Evolutionary conservation across 805 yeast species (phyloP), one percentile per base, ranked within the genome.

Genomic region (Danielia oregonensis): DNA sequence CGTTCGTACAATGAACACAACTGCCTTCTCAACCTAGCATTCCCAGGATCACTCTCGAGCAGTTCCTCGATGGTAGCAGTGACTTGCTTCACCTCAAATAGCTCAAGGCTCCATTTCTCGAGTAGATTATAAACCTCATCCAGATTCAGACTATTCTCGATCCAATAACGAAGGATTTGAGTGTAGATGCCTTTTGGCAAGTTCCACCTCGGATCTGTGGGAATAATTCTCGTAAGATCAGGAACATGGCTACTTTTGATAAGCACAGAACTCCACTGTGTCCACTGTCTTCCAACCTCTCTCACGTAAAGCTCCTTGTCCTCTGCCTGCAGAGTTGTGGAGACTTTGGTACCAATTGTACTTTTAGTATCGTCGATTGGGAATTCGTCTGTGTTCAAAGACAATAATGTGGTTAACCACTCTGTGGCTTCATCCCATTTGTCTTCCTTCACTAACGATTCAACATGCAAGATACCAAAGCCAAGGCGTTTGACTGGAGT

Each of bases 391-490:
- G 39, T 40, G 28, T 54, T 45, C 10, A 54, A 30, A 26, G 36
- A 26, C 23, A 54, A 59, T 18, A 42, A 34, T 6, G 24, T 47
- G 2, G 53, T 35, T 15, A 86, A 59, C 47, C 78, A 77, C 2
- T 42, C 42, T 1, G 78, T 74, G 0, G 87, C 82, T 14, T 61
- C 64, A 0, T 46, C 48, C 91, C 91, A 85, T 2, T 71, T 49
- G 8, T 68, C 68, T 2, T 53, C 46, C 13, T 63, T 52, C 1
- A 77, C 46, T 17, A 71, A 65, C 2, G 46, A 35, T 26, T 76
- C 70, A 12, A 76, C 64, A 54, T 78, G 78, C 29, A 68, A 66
- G 5, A 77, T 48, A 2, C 96, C 97, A 24, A 78, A 66, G 24
- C 68, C 61, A 8, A 82, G 55, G 32, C 91, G 58, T 40, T 76